Percentiles rank a stretch among this genome's conserved stretches.
Conservation (phyloP, 495 filamentous ascomycete genomes). For the Penicillium coprophilum region DNA sequence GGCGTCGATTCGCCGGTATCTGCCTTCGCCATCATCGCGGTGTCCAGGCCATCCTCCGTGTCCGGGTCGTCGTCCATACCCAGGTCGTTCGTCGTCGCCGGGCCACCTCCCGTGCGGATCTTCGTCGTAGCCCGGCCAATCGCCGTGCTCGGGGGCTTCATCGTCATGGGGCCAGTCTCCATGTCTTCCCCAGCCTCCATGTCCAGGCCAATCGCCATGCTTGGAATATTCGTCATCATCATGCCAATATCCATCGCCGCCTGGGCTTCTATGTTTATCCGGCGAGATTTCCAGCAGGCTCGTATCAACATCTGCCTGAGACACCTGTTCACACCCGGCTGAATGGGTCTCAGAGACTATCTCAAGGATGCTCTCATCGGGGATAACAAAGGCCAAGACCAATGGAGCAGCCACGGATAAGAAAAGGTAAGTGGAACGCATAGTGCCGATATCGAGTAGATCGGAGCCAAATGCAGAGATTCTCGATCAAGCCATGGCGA, state of each 20-base stretch:
- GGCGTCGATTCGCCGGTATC: slow-evolving; percentile 25
- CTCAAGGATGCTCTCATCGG: slow-evolving; percentile 49
- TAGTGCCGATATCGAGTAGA: slow-evolving; percentile 20
- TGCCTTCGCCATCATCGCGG: not conserved
- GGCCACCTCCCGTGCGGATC: not conserved
- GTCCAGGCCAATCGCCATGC: slow-evolving; percentile 2
- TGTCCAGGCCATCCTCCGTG: not conserved
- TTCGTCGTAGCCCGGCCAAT: not conserved
- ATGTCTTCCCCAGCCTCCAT: not conserved
- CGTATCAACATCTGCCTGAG: not conserved
- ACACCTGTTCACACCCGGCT: not conserved
- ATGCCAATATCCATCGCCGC: not conserved
- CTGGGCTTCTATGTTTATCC: not conserved
- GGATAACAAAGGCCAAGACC: slow-evolving; percentile 59
- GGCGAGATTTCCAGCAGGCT: not conserved
- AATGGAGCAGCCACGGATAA: slow-evolving; percentile 55
- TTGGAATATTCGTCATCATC: not conserved
- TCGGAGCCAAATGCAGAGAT: not conserved
- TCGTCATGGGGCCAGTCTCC: not conserved
- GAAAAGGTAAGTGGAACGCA: slow-evolving; percentile 44
- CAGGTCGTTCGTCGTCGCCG: not conserved
- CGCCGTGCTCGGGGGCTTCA: not conserved
- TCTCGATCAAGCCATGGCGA: not conserved
- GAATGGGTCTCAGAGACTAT: slow-evolving; percentile 9
- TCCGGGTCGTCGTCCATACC: not conserved